A percentile compares a stretch with the other conserved stretches of the same genome.
Conservation (phyloP, 164 flowering plant genomes). For the Nymphaea colorata region DNA sequence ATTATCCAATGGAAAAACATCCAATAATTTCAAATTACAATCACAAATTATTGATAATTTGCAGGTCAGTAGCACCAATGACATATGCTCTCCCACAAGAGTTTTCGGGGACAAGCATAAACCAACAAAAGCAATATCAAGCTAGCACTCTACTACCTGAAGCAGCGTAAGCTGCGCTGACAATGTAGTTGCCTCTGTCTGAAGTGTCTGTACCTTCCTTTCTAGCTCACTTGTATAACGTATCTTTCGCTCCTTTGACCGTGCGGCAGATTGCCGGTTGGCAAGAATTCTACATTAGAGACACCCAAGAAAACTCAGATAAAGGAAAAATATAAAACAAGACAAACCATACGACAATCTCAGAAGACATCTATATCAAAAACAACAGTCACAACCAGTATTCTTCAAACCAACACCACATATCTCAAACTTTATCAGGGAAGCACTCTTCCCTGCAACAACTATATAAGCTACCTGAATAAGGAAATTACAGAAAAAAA, state of each 20-base stretch:
- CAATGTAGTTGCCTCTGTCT: constrained; percentile 18
- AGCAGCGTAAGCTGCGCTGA: constrained; percentile 39
- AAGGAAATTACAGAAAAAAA: not conserved
- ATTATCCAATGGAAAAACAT: not conserved
- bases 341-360: not conserved
- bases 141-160: constrained; percentile 40
- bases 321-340: not conserved
- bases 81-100: not conserved
- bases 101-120: too few species aligned
- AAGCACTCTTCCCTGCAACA: not conserved
- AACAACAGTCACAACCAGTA: not conserved
- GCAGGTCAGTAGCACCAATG: not conserved
- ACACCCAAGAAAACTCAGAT: too few species aligned
- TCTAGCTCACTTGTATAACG: constrained; percentile 40
- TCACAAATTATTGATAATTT: not conserved
- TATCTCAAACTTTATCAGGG: not conserved
- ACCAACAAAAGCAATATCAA: not conserved
- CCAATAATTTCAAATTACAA: not conserved
- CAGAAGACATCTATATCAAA: not conserved
- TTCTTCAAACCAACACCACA: not conserved
- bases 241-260: constrained; percentile 85
- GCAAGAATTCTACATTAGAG: constrained; percentile 63
- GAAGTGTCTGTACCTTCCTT: constrained; percentile 16
- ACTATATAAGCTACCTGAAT: not conserved
- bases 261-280: constrained; percentile 91